Percentiles rank a stretch among this genome's conserved stretches.
Evolutionary conservation across 2,329 filamentous ascomycete genomes (phyloP).

Genomic region (Cladosporium sp.): DNA sequence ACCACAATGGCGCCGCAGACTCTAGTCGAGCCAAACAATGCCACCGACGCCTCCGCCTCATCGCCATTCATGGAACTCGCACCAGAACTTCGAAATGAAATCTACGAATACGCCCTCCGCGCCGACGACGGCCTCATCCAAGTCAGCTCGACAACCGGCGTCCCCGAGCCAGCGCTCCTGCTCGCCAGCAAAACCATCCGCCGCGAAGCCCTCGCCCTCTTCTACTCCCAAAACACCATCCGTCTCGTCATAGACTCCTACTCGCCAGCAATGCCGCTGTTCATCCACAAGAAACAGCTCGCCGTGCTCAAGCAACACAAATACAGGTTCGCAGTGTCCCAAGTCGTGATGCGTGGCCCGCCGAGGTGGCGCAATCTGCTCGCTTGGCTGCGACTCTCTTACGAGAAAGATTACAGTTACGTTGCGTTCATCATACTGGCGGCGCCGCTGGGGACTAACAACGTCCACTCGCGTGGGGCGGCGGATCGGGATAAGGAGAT

Average conservation of each 20-base stretch:
- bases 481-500: not conserved
- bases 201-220: not conserved
- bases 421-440: not conserved
- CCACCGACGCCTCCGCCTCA: not conserved
- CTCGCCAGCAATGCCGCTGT: not conserved
- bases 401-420: not conserved
- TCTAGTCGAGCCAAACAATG: not conserved
- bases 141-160: not conserved
- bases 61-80: not conserved
- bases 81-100: not conserved
- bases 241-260: not conserved
- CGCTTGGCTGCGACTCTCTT: not conserved
- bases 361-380: not conserved
- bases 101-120: not conserved
- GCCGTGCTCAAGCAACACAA: not conserved
- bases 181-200: not conserved
- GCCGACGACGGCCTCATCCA: not conserved
- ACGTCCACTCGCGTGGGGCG: not conserved
- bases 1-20: not conserved
- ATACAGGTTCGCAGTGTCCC: not conserved
- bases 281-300: not conserved
- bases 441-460: not conserved
- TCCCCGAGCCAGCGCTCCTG: slow-evolving; percentile 1
- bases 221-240: slow-evolving; percentile 3
- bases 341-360: not conserved